Conservation (phyloP, 495 filamentous ascomycete species). For the Aspergillus sclerotioniger region DNA sequence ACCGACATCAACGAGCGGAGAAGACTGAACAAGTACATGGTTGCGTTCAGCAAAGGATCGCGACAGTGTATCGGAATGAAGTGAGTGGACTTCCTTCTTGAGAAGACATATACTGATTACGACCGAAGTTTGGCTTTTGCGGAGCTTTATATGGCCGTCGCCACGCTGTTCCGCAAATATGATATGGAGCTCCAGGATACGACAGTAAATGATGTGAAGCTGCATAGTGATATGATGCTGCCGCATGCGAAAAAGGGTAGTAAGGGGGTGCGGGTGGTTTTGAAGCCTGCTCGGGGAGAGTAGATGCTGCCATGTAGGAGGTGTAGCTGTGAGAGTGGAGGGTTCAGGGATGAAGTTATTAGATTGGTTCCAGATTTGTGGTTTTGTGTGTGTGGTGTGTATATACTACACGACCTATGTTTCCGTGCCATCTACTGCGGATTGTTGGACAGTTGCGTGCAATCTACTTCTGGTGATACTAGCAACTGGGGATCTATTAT, state of each 20-base stretch:
- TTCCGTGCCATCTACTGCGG: no score
- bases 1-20: neutral
- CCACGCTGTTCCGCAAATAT: neutral
- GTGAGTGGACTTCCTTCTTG: neutral
- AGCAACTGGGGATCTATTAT: no score
- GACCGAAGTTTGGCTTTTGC: neutral
- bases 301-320: no score
- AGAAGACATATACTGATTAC: neutral
- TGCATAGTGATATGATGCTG: neutral
- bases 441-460: no score
- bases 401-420: no score
- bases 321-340: no score
- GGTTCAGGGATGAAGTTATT: no score
- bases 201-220: neutral
- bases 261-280: neutral
- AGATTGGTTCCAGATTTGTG: no score
- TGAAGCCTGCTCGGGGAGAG: neutral
- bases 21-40: neutral
- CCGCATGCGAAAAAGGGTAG: neutral
- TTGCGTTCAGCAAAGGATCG: neutral
- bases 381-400: no score
- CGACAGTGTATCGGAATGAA: neutral
- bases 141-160: neutral
- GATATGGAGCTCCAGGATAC: neutral
- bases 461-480: no score